Conservation (phyloP, 148 eudicot genomes). For the Rhododendron williamsianum region DNA sequence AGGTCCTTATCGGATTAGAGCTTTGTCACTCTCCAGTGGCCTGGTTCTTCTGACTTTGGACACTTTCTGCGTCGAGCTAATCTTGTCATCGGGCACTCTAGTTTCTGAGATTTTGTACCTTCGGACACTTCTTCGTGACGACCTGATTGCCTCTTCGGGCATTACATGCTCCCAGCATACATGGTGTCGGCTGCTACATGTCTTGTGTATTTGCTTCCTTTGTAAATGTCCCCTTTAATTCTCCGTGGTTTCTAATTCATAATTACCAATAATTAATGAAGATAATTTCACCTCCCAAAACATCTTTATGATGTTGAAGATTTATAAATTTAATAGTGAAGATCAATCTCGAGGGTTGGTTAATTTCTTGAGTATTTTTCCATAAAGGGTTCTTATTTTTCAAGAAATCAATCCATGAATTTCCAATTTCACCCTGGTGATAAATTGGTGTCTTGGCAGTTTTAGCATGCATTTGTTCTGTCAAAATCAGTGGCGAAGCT, state of each 20-base stretch:
- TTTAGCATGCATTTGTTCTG: neutral
- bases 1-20: neutral
- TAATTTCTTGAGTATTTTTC: neutral
- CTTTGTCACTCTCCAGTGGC: neutral
- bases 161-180: neutral
- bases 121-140: neutral
- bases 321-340: neutral
- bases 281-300: neutral
- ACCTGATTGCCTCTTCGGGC: neutral
- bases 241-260: neutral
- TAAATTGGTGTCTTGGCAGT: neutral
- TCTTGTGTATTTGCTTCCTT: neutral
- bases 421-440: neutral
- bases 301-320: neutral
- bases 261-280: neutral
- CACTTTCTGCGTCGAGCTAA: neutral
- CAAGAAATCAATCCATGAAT: neutral
- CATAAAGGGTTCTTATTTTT: neutral
- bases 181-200: neutral
- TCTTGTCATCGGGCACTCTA: neutral
- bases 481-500: neutral
- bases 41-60: neutral
- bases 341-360: neutral
- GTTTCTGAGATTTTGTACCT: neutral
- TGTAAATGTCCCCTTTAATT: neutral